Base-by-base conservation (phyloP, 2,329 filamentous ascomycete species). In the Alternaria arbusti region DNA sequence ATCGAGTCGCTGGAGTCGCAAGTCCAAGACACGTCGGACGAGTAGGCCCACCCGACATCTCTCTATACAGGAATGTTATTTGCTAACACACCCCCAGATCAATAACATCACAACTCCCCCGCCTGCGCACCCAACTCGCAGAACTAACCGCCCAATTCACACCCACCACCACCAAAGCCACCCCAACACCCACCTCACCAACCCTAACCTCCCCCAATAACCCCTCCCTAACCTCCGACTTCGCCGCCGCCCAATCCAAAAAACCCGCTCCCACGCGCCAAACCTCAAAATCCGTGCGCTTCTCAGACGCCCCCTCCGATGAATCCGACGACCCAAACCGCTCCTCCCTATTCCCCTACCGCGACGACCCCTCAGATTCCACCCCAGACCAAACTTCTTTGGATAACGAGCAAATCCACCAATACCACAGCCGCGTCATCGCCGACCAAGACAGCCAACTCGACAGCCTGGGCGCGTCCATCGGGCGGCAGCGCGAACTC, bases 361-460 rank as follows among this genome's bases (percentile, higher is more conserved):
- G 88, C 64, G 92, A 95, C 76, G 87, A 93, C 70, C 90, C 90
- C 0, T 47, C 66, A 4, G 79, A 81, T 13, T 70, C 78, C 71
- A 75, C 82, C 0, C 79, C 82, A 4, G 82, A 91, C 68, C 86
- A 89, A 13, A 81, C 81, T 6, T 78, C 82, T 10, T 84, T 97
- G 76, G 86, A 87, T 77, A 98, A 98, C 80, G 85, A 90, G 78
- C 93, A 97, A 81, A 90, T 98, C 68, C 92, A 97, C 81, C 85
- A 87, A 22, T 94, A 96, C 80, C 96, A 99, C 82, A 84, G 86
- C 59, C 89, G 89, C 66, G 89, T 97, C 25, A 84, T 99, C 40
- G 86, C 87, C n/a, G 90, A 97, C 66, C 96, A 99, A 81, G 96
- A 99, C 77, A 91, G 92, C 69, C 94, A 97, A 79, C 86, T 99